Evolutionary conservation across 176 grass and related monocot genomes (phyloP).

Genomic region (Saccharum spontaneum): DNA sequence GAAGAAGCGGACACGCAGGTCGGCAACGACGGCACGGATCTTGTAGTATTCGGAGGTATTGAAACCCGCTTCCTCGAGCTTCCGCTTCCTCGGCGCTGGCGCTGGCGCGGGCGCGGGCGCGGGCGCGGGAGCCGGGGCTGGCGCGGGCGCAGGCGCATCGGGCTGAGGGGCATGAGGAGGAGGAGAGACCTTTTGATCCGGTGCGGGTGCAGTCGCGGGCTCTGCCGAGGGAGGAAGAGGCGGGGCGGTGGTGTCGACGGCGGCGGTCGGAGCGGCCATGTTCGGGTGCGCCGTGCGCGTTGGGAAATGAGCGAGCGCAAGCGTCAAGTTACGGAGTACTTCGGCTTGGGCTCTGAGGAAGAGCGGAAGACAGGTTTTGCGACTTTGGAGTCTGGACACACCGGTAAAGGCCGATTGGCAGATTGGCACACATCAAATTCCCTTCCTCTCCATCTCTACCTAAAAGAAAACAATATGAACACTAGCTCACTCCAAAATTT

Average conservation of each 20-base stretch:
- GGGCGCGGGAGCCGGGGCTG: background rate
- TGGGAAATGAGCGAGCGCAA: background rate
- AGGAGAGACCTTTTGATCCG: constrained; percentile 17
- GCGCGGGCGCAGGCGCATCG: constrained; percentile 3
- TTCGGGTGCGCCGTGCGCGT: background rate
- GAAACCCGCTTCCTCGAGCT: constrained; percentile 47
- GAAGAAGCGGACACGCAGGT: constrained; percentile 41
- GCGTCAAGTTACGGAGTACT: too few species aligned
- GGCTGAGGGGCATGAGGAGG: constrained; percentile 19
- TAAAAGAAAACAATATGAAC: too few species aligned
- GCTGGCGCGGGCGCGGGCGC: background rate
- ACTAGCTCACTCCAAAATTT: too few species aligned
- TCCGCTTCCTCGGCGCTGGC: constrained; percentile 23
- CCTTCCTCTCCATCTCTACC: too few species aligned
- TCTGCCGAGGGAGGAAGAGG: constrained; percentile 24
- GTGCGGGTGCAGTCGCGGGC: background rate
- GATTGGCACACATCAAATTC: too few species aligned
- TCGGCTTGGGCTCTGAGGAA: too few species aligned
- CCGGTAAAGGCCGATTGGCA: too few species aligned
- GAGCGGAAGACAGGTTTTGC: too few species aligned
- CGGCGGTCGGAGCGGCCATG: constrained; percentile 26
- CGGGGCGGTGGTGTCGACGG: background rate
- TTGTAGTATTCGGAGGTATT: constrained; percentile 47
- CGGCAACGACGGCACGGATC: constrained; percentile 45
- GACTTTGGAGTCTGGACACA: too few species aligned